phyloP scores from a whole-genome alignment of 2,329 filamentous ascomycete species.

The Emmonsiellopsis sp. region DNA sequence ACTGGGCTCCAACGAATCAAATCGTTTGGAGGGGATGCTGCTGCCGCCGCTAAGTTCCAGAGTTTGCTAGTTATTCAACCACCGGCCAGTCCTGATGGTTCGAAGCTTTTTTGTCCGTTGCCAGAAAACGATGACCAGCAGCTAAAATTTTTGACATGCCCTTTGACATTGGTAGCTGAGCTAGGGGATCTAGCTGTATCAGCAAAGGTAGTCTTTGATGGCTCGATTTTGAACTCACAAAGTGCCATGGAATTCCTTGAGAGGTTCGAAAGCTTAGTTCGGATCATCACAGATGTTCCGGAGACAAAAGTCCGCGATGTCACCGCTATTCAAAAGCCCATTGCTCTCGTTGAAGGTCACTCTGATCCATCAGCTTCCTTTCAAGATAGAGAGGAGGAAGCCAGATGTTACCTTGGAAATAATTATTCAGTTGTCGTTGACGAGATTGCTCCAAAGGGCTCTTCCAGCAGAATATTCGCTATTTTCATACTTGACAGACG shows the following conservation, averaged over 20 bases:
- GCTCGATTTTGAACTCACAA: background rate
- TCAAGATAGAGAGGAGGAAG: conserved; percentile 1
- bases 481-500: conserved; percentile 1
- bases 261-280: background rate
- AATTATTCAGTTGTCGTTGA: conserved; percentile 1
- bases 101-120: background rate
- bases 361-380: background rate
- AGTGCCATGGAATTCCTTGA: background rate
- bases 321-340: background rate
- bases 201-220: background rate
- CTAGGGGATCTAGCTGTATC: background rate
- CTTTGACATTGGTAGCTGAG: background rate
- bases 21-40: conserved; percentile 35
- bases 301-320: background rate
- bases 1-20: conserved; percentile 39
- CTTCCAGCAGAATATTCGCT: background rate
- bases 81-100: background rate
- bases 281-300: background rate
- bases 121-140: background rate
- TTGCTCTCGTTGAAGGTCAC: background rate
- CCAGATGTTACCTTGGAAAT: conserved; percentile 2
- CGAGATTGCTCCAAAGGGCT: background rate
- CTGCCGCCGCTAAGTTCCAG: conserved; percentile 30
- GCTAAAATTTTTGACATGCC: background rate
- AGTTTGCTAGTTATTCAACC: conserved; percentile 29